A percentile compares a stretch with the other conserved stretches of the same genome.
These are phyloP conservation scores for Pharus latifolius DNA, from an alignment of 176 grass and related monocot species.

Conservation along the genomic window DNA sequence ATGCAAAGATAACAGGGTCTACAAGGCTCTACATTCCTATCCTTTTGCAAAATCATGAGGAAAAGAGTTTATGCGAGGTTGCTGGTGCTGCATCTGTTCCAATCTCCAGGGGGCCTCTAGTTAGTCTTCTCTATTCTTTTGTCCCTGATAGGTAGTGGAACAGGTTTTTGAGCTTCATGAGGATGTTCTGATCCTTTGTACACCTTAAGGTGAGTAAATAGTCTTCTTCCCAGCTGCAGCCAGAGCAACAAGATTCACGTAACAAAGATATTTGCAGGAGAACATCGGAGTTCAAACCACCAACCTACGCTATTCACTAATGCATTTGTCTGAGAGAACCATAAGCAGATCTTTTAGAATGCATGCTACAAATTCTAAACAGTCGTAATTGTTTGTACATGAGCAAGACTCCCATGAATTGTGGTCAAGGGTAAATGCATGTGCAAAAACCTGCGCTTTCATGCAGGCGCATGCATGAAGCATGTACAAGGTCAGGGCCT, in stretches of 20 bases:
- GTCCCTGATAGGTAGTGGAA: slow-evolving; percentile 78
- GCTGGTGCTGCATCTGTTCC: background rate
- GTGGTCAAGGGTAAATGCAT: background rate
- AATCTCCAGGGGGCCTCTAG: slow-evolving; percentile 5
- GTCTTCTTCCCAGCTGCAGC: slow-evolving; percentile 70
- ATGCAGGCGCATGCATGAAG: background rate
- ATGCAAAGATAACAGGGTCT: slow-evolving; percentile 1
- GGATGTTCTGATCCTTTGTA: slow-evolving; percentile 92
- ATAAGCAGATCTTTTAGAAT: background rate
- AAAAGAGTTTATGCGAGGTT: background rate
- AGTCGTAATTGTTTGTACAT: background rate
- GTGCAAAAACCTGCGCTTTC: background rate
- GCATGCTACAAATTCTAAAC: background rate
- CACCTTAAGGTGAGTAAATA: slow-evolving; percentile 98
- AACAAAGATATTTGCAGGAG: background rate
- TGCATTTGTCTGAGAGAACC: no score
- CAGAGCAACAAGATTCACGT: background rate
- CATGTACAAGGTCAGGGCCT: background rate
- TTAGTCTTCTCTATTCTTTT: slow-evolving; percentile 62
- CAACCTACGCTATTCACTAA: no score
- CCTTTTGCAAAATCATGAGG: background rate
- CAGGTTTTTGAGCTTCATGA: slow-evolving; percentile 69
- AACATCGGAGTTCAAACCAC: background rate
- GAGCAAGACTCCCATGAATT: background rate
- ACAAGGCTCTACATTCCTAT: background rate